Evolutionary conservation across 2,329 filamentous ascomycete species (phyloP).

Genomic region (Chalaropsis thielavioides): DNA sequence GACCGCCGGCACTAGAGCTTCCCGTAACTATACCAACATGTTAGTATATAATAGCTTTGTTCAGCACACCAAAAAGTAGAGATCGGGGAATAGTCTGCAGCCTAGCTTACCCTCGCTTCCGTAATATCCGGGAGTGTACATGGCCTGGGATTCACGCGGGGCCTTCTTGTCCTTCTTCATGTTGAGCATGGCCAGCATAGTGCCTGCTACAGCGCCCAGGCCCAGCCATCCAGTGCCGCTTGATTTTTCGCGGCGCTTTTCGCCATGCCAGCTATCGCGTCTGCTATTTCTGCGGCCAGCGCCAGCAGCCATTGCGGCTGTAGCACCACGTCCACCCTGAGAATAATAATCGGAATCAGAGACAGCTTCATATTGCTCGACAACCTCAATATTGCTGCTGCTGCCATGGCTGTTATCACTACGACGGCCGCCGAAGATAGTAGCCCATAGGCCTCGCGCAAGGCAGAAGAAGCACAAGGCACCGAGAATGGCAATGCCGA

Average conservation of each 20-base stretch:
- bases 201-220: slow-evolving; percentile 36
- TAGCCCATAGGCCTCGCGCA: slow-evolving; percentile 46
- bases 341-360: slow-evolving; percentile 22
- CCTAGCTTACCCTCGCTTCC: slow-evolving; percentile 14
- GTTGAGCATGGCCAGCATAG: slow-evolving; percentile 40
- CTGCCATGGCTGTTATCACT: slow-evolving; percentile 21
- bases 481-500: slow-evolving; percentile 50
- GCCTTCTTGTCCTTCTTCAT: slow-evolving; percentile 36
- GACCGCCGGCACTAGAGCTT: slow-evolving; percentile 33
- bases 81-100: neutral
- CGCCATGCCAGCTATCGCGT: slow-evolving; percentile 26
- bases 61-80: neutral
- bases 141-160: slow-evolving; percentile 15
- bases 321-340: slow-evolving; percentile 23
- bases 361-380: slow-evolving; percentile 37
- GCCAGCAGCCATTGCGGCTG: slow-evolving; percentile 12
- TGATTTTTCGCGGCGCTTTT: slow-evolving; percentile 35
- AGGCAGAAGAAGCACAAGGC: slow-evolving; percentile 65
- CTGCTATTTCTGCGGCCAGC: slow-evolving; percentile 9
- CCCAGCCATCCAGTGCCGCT: slow-evolving; percentile 39
- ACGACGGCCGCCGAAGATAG: slow-evolving; percentile 41
- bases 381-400: slow-evolving; percentile 33
- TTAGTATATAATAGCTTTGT: neutral
- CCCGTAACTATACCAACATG: slow-evolving; percentile 23
- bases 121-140: slow-evolving; percentile 5